Conservation (phyloP, 1,284 basidiomycete species). For the Calocybe gambosa region DNA sequence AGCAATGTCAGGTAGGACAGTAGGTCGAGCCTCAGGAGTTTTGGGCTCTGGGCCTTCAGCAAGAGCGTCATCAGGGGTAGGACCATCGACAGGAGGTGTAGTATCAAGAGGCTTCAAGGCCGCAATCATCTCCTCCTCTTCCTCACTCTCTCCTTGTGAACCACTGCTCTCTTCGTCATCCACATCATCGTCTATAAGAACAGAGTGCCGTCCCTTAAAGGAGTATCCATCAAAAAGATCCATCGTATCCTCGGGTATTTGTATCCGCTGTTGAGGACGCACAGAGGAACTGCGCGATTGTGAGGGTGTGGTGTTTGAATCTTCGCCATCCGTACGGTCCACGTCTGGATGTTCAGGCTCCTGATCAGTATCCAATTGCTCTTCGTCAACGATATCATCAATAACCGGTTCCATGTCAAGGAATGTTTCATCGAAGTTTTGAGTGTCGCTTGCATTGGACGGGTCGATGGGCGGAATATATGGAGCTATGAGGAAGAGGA, state of each 20-base stretch:
- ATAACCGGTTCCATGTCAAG: constrained; percentile 89
- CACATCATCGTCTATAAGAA: constrained; percentile 63
- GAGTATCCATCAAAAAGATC: constrained; percentile 87
- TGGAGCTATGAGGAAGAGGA: constrained; percentile 55
- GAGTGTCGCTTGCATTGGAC: constrained; percentile 89
- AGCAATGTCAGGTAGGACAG: constrained; percentile 29
- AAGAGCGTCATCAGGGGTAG: constrained; percentile 29
- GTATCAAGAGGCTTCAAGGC: constrained; percentile 16
- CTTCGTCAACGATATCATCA: constrained; percentile 60
- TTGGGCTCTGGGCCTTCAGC: constrained; percentile 49
- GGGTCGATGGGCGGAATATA: constrained; percentile 95
- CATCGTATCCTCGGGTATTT: constrained; percentile 40
- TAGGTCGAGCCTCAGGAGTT: constrained; percentile 64
- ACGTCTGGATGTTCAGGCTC: constrained; percentile 56
- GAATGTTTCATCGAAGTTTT: constrained; percentile 97
- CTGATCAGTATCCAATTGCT: constrained; percentile 58
- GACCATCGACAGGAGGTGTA: constrained; percentile 16
- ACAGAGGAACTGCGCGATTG: constrained; percentile 69
- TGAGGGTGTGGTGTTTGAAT: constrained; percentile 61
- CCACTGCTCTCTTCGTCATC: constrained; percentile 45
- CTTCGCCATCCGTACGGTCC: constrained; percentile 69
- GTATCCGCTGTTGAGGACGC: constrained; percentile 30
- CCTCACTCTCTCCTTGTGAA: constrained; percentile 35
- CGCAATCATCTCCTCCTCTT: constrained; percentile 31
- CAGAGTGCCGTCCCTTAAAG: constrained; percentile 78